phyloP scores from a whole-genome alignment of 2,329 filamentous ascomycete species.

The Calonectria pseudoreteaudii region DNA sequence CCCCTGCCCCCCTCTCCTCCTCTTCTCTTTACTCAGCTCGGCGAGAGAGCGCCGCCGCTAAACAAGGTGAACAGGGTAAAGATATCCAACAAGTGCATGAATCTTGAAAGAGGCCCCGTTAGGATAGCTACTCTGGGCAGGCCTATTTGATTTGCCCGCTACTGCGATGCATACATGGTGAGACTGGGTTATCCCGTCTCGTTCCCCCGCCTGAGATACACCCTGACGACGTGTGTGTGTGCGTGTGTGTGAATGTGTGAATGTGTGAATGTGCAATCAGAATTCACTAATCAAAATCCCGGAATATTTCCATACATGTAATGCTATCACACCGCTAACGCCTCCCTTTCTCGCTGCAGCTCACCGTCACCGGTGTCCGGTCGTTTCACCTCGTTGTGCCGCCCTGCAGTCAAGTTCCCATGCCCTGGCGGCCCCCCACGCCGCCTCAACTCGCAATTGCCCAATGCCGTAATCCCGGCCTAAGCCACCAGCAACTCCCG shows the following conservation, averaged over 20 bases:
- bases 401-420: neutral
- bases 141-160: neutral
- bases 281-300: conserved; percentile 11
- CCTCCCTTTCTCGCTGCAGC: neutral
- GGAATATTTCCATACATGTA: neutral
- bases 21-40: neutral
- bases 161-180: neutral
- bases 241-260: neutral
- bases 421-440: neutral
- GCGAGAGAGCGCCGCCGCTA: neutral
- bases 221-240: neutral
- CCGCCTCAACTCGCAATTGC: neutral
- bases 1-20: neutral
- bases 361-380: neutral
- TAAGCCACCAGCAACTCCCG: neutral
- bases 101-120: neutral
- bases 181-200: neutral
- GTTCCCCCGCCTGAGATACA: neutral
- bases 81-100: neutral
- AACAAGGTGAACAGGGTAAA: neutral
- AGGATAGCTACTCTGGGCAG: neutral
- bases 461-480: neutral
- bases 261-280: neutral
- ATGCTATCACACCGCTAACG: conserved; percentile 23
- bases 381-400: conserved; percentile 1